These are phyloP conservation scores for Tolypocladium amazonense DNA, from an alignment of 2,329 filamentous ascomycete genomes.

Conservation along the genomic window DNA sequence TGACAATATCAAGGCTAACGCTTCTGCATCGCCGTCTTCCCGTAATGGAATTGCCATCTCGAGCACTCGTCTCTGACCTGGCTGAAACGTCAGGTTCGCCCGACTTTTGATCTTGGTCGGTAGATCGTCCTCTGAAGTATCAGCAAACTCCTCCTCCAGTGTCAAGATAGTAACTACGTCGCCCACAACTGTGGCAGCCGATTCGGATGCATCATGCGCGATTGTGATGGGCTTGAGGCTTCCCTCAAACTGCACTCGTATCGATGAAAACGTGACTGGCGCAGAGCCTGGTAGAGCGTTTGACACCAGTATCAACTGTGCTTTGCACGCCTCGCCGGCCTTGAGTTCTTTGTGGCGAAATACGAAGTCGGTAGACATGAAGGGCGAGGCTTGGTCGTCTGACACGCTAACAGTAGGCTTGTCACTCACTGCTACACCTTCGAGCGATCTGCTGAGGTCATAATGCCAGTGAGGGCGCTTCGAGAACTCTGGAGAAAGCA, in stretches of 20 bases:
- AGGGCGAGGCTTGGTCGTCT: slow-evolving; percentile 40
- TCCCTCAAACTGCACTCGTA: slow-evolving; percentile 47
- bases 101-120: slow-evolving; percentile 36
- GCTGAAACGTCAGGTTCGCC: slow-evolving; percentile 53
- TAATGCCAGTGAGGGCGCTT: slow-evolving; percentile 49
- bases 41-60: slow-evolving; percentile 64
- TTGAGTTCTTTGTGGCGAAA: slow-evolving; percentile 49
- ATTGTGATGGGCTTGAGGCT: slow-evolving; percentile 45
- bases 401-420: slow-evolving; percentile 41
- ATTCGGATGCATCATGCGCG: slow-evolving; percentile 24
- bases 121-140: slow-evolving; percentile 13
- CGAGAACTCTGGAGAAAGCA: slow-evolving; percentile 34
- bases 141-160: slow-evolving; percentile 16
- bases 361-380: slow-evolving; percentile 43
- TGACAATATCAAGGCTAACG: slow-evolving; percentile 50
- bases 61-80: slow-evolving; percentile 60
- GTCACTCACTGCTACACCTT: slow-evolving; percentile 31
- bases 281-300: slow-evolving; percentile 41
- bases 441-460: slow-evolving; percentile 45
- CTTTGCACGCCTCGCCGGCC: slow-evolving; percentile 47
- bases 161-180: slow-evolving; percentile 11
- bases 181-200: slow-evolving; percentile 3
- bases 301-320: slow-evolving; percentile 48
- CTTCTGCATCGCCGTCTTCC: slow-evolving; percentile 68
- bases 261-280: slow-evolving; percentile 38